Percentiles rank a stretch among this genome's conserved stretches.
phyloP scores from a whole-genome alignment of 2,329 filamentous ascomycete genomes.

The Tolypocladium endophyticum region DNA sequence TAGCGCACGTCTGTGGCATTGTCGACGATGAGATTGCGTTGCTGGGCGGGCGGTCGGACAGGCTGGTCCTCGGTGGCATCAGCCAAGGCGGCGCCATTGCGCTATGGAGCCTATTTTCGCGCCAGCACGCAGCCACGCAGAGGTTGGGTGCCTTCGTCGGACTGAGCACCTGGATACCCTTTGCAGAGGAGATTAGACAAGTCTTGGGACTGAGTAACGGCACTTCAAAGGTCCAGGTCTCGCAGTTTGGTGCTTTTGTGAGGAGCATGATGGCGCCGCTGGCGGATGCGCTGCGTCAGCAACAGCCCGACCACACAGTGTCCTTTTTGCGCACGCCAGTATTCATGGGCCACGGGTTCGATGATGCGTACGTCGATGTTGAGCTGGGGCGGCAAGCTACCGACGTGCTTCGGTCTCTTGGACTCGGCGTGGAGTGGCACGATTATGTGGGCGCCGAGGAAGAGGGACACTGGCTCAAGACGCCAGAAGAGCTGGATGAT shows the following conservation, averaged over 20 bases:
- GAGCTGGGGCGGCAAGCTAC: background rate
- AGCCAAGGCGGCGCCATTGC: background rate
- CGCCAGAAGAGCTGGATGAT: background rate
- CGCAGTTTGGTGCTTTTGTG: background rate
- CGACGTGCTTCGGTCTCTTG: background rate
- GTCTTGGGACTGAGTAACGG: background rate
- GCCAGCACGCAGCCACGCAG: background rate
- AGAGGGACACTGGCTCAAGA: background rate
- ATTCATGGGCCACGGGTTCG: background rate
- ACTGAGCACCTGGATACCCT: background rate
- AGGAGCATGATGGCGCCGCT: background rate
- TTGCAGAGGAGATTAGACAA: background rate
- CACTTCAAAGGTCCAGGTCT: background rate
- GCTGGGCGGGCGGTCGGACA: background rate
- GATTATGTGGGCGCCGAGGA: background rate
- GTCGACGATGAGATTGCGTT: background rate
- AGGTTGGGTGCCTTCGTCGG: background rate
- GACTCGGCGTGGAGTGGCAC: background rate
- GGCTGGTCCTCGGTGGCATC: background rate
- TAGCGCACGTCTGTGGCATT: background rate
- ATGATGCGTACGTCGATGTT: background rate
- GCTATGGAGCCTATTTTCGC: background rate
- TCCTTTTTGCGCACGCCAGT: background rate
- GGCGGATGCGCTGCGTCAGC: background rate
- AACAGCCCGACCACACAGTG: background rate